Conservation (phyloP, 805 yeast species). For the Lipomyces chichibuensis region DNA sequence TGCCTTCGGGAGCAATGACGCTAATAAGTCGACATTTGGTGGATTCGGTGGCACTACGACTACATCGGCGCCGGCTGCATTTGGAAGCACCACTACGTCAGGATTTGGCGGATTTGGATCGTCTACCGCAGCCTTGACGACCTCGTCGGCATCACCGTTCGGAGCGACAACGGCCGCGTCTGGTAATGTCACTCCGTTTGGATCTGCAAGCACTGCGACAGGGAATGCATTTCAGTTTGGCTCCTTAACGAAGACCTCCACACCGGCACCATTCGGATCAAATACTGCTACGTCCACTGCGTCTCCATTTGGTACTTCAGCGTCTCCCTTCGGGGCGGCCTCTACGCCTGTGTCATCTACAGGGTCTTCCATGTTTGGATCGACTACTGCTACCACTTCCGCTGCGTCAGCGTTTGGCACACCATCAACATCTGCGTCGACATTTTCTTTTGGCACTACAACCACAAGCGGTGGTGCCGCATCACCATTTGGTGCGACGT, state of each 20-base stretch:
- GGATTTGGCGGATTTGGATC: slow-evolving; percentile 10
- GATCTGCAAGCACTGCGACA: background rate
- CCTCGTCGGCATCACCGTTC: slow-evolving; percentile 8
- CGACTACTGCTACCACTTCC: slow-evolving; percentile 26
- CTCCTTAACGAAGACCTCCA: background rate
- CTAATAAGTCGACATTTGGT: background rate
- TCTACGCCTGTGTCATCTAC: slow-evolving; percentile 8
- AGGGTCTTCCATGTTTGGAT: slow-evolving; percentile 9
- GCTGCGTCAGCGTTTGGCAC: slow-evolving; percentile 25
- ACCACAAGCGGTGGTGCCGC: slow-evolving; percentile 23
- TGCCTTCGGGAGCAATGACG: slow-evolving; percentile 5
- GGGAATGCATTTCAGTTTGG: slow-evolving; percentile 7
- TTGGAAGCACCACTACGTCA: slow-evolving; percentile 7
- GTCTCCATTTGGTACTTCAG: slow-evolving; percentile 6
- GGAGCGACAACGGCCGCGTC: slow-evolving; percentile 3
- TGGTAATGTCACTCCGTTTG: background rate
- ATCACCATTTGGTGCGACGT: background rate
- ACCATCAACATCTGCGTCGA: slow-evolving; percentile 18
- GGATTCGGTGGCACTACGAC: slow-evolving; percentile 1
- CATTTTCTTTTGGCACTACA: slow-evolving; percentile 30
- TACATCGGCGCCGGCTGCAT: slow-evolving; percentile 10
- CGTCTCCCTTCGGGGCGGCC: slow-evolving; percentile 4
- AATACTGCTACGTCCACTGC: slow-evolving; percentile 8
- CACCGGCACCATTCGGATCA: slow-evolving; percentile 3
- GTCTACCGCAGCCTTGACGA: background rate